These are phyloP conservation scores for Evernia prunastri DNA, from an alignment of 495 filamentous ascomycete species.

Conservation along the genomic window DNA sequence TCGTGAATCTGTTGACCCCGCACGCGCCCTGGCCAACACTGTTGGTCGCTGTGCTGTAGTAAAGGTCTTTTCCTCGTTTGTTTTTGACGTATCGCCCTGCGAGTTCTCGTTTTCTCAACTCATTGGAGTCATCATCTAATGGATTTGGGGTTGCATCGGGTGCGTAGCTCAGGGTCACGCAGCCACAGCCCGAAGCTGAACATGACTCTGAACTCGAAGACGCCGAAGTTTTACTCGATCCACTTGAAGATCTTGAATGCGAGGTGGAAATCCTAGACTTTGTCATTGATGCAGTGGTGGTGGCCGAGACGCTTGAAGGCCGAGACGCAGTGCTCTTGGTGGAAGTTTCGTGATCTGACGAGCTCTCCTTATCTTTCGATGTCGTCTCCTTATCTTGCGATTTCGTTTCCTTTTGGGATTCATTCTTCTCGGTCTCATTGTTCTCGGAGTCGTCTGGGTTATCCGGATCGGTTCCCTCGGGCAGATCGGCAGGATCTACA, in stretches of 20 bases:
- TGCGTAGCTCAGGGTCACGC: conserved; percentile 3
- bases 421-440: neutral
- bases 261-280: neutral
- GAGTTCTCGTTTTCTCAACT: conserved; percentile 9
- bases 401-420: neutral
- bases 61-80: neutral
- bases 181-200: conserved; percentile 7
- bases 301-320: conserved; percentile 6
- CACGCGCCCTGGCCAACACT: neutral
- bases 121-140: conserved; percentile 8
- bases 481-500: conserved; percentile 1
- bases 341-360: neutral
- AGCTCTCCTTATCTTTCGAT: neutral
- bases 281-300: neutral
- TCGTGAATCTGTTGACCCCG: neutral
- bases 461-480: neutral
- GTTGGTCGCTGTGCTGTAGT: neutral
- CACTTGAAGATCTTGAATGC: conserved; percentile 3
- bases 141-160: conserved; percentile 14
- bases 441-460: conserved; percentile 3
- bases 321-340: too few relatives aligned
- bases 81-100: conserved; percentile 9
- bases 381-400: too few relatives aligned
- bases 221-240: neutral
- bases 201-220: conserved; percentile 3